Evolutionary conservation across 768 basidiomycete genomes (phyloP), one percentile per base, ranked within the genome.

Genomic region (Nevesoporus exiguus): DNA sequence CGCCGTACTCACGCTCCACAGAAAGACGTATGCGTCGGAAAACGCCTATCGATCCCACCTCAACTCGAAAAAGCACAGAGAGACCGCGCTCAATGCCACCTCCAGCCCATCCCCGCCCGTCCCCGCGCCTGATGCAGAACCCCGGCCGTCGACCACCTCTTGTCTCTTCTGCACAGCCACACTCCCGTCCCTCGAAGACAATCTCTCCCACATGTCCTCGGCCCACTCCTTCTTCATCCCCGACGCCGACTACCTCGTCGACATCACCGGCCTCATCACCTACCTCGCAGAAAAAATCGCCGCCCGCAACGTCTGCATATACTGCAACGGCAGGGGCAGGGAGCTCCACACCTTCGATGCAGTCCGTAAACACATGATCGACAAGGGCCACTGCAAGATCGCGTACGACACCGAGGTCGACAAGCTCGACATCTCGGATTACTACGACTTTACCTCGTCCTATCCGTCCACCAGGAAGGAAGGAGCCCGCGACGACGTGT

Each of bases 341-440:
- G 93, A 93, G 63, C 93, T 93, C 71, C 81, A 85, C 53, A 86
- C 83, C 15, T 66, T 95, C 49, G 88, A 93, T 4, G 96, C 95
- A 0, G 94, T 92, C 5, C 78, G 94, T 61, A 91, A 90, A 65
- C 97, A 99, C 68, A 99, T 99, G 97, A 57, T 83, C 37, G 95
- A 95, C 77, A 98, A 98, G 74, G 80, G 82, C 54, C 97, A 99
- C 66, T 98, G 95, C 80, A 98, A 97, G 73, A 84, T 99, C 59
- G 88, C 91, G 0, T 98, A 96, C 70, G 91, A 93, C 54, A 73
- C 80, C 1, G 85, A 90, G 61, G 66, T 74, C 36, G 93, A 98
- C 65, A 81, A 85, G 39, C 81, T 95, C 49, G 95, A 96, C 61
- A 60, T 96, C 6, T 90, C 93, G 0, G 95, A 98, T 61, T 98